Base-by-base conservation (phyloP, 345 rosid genomes). In the Leavenworthia alabamica region DNA sequence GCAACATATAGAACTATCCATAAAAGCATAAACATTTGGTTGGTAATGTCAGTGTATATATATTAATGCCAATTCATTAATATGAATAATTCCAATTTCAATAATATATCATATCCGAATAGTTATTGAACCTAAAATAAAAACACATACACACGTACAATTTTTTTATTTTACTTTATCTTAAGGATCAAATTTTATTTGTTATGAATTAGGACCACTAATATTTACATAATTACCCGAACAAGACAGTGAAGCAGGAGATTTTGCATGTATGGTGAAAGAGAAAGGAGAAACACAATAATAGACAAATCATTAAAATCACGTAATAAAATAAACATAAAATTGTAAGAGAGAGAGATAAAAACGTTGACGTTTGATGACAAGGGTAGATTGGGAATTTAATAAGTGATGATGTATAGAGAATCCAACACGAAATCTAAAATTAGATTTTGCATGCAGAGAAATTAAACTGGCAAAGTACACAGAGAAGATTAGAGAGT, bases 401-500 rank as follows among this genome's bases (percentile, higher is more conserved):
- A 29, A 56, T 1, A 28, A 20, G 44, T n/a, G n/a, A n/a, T n/a
- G n/a, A n/a, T n/a, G 31, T 29, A 23, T 10, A 19, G 75, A 71
- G 70, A 71, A 71, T 71, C 75, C 65, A 71, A 71, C 70, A 64
- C 70, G 65, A 71, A 71, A 71, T 71, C 75, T 71, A 71, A 71
- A 56, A 56, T 42, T 64, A 71, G 75, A 71, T 71, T 64, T 71
- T 71, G 75, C 70, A 71, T 64, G 75, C 66, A 64, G 70, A 62
- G 63, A 55, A 51, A 48, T 56, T 71, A 47, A 71, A 64, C 75
- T 71, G 75, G 70, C 54, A 71, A 48, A 63, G n/a, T 28, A 62
- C 68, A 42, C 70, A 71, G 70, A 56, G 75, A 54, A 56, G 70
- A 56, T 62, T 56, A 57, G 70, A 56, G 65, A 48, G 75, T 56